Conservation (phyloP, 2,329 filamentous ascomycete genomes). For the Apiospora phragmitis region DNA sequence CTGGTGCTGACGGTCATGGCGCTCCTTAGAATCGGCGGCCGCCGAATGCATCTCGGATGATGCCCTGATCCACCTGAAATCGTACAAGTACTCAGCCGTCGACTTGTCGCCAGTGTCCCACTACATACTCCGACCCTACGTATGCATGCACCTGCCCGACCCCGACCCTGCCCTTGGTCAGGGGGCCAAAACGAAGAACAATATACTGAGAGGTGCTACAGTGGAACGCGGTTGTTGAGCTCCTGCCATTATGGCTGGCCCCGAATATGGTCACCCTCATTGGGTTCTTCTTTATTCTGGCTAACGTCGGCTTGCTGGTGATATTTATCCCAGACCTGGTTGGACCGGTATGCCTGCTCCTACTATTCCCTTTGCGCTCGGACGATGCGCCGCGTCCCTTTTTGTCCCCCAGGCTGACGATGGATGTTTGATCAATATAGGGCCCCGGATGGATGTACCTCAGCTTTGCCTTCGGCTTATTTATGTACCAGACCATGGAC, state of each 20-base stretch:
- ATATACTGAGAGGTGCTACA: conserved; percentile 42
- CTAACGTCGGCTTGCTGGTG: conserved; percentile 73
- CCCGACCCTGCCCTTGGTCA: neutral
- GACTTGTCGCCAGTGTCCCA: conserved; percentile 93
- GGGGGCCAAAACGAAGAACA: conserved; percentile 13
- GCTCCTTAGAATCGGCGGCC: conserved; percentile 50
- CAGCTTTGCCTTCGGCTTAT: conserved; percentile 92
- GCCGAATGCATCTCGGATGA: conserved; percentile 85
- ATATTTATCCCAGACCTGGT: conserved; percentile 86
- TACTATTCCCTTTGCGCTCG: neutral
- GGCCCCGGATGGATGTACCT: conserved; percentile 92
- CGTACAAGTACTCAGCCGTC: conserved; percentile 96
- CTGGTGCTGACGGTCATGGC: neutral
- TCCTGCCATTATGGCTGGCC: conserved; percentile 92
- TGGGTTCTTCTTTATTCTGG: conserved; percentile 91
- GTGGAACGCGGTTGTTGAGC: conserved; percentile 96
- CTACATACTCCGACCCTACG: conserved; percentile 93
- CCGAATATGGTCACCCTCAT: conserved; percentile 97
- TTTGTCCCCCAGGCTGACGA: conserved; percentile 14
- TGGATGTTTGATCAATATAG: conserved; percentile 39
- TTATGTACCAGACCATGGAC: conserved; percentile 99
- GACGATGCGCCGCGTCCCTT: neutral
- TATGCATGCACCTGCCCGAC: conserved; percentile 55
- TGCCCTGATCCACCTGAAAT: conserved; percentile 84
- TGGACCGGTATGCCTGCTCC: conserved; percentile 68